These are phyloP conservation scores for Auriscalpium vulgare DNA, from an alignment of 768 basidiomycete genomes.

Conservation along the genomic window DNA sequence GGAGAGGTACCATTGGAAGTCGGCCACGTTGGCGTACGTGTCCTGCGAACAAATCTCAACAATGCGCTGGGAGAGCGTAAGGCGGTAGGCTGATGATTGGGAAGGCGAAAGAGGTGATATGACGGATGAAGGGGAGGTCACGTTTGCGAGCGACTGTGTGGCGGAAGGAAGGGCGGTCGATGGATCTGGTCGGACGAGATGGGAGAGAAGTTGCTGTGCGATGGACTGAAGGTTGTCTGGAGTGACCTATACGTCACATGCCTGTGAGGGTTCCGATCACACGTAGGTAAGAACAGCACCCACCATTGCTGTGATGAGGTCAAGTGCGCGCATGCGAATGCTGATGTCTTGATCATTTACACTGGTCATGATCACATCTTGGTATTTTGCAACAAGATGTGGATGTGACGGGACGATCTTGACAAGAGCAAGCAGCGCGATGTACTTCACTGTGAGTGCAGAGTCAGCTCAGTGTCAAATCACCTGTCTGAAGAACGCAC, in stretches of 20 bases:
- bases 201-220: conserved; percentile 81
- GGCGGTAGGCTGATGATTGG: conserved; percentile 79
- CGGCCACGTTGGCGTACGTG: conserved; percentile 79
- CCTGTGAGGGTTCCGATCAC: neutral
- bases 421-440: conserved; percentile 88
- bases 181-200: conserved; percentile 61
- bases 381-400: conserved; percentile 83
- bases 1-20: conserved; percentile 98
- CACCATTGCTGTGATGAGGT: conserved; percentile 91
- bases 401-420: conserved; percentile 94
- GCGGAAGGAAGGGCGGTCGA: conserved; percentile 46
- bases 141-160: conserved; percentile 36
- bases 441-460: conserved; percentile 80
- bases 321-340: conserved; percentile 92
- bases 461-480: neutral
- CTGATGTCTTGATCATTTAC: conserved; percentile 91
- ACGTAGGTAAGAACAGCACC: neutral
- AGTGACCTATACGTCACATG: conserved; percentile 52
- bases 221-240: conserved; percentile 80
- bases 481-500: conserved; percentile 40
- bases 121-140: conserved; percentile 26
- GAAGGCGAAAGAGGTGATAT: conserved; percentile 41
- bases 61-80: conserved; percentile 73
- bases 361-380: conserved; percentile 83
- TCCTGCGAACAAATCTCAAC: conserved; percentile 80